Percentiles rank a stretch among this genome's conserved stretches.
These are phyloP conservation scores for Saccharomycopsis olivae DNA, from an alignment of 805 yeast species.

Conservation along the genomic window DNA sequence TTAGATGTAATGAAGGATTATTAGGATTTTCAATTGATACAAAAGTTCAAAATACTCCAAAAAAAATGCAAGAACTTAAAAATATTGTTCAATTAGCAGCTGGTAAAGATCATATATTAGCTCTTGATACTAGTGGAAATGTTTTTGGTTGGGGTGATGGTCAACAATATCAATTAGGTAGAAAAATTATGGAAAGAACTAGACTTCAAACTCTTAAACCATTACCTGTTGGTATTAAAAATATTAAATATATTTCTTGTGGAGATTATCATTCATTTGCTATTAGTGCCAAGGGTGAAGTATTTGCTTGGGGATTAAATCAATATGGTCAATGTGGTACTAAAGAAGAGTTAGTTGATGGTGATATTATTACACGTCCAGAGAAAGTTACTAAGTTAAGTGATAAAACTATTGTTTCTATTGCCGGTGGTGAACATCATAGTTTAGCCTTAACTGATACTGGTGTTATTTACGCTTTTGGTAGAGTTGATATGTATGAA, in stretches of 20 bases:
- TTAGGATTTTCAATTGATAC: conserved; percentile 68
- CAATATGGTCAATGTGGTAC: conserved; percentile 96
- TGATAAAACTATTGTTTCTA: conserved; percentile 42
- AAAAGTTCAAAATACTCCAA: conserved; percentile 57
- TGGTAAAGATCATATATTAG: conserved; percentile 88
- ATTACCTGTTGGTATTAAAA: conserved; percentile 57
- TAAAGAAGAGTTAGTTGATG: conserved; percentile 70
- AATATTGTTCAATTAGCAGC: conserved; percentile 75
- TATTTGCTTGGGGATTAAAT: conserved; percentile 89
- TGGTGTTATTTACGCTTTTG: conserved; percentile 78
- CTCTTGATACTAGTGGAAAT: conserved; percentile 72
- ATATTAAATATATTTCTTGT: conserved; percentile 70
- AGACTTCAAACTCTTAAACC: conserved; percentile 67
- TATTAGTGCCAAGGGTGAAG: conserved; percentile 56
- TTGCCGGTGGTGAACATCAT: conserved; percentile 95
- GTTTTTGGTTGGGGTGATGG: conserved; percentile 98
- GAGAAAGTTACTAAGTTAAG: conserved; percentile 58
- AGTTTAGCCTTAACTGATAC: conserved; percentile 60
- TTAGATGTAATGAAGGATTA: conserved; percentile 86
- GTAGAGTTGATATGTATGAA: conserved; percentile 90
- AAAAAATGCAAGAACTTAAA: conserved; percentile 46
- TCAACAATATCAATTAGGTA: conserved; percentile 84
- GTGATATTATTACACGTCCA: conserved; percentile 70
- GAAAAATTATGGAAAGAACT: conserved; percentile 72
- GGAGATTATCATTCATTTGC: conserved; percentile 98